A percentile compares a stretch with the other conserved stretches of the same genome.
These are phyloP conservation scores for Sparassis latifolia DNA, from an alignment of 1,284 basidiomycete genomes.

Conservation along the genomic window DNA sequence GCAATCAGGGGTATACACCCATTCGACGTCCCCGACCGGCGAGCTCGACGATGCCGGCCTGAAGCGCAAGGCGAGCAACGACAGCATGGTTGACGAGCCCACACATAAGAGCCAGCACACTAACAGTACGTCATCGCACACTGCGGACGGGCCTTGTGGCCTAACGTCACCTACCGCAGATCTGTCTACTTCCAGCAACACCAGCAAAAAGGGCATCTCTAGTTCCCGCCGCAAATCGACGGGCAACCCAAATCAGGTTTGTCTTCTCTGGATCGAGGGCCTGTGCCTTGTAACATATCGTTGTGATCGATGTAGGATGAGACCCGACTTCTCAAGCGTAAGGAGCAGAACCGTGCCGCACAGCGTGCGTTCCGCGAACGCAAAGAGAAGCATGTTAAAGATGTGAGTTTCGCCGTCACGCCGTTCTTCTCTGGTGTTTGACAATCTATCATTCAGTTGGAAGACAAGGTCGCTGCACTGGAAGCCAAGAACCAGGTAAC, in stretches of 20 bases:
- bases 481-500: conserved; percentile 70
- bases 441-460: conserved; percentile 42
- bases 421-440: no score
- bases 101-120: conserved; percentile 62
- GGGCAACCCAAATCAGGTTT: conserved; percentile 29
- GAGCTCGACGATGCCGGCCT: conserved; percentile 40
- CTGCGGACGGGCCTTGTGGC: not conserved
- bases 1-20: conserved; percentile 27
- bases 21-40: conserved; percentile 13
- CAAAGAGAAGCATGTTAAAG: conserved; percentile 85
- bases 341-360: conserved; percentile 83
- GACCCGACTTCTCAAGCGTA: conserved; percentile 66
- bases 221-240: conserved; percentile 36
- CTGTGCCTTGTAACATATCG: not conserved
- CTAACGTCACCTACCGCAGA: not conserved
- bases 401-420: conserved; percentile 44
- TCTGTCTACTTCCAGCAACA: not conserved
- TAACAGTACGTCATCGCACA: conserved; percentile 12
- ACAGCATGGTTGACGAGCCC: conserved; percentile 50
- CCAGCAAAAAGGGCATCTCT: conserved; percentile 22
- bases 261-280: conserved; percentile 1
- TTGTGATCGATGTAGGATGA: conserved; percentile 47
- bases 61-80: conserved; percentile 69
- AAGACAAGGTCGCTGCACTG: conserved; percentile 75
- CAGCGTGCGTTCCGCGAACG: conserved; percentile 82